Base-by-base conservation (phyloP, 106 monocot genomes). In the Hemerocallis citrina region DNA sequence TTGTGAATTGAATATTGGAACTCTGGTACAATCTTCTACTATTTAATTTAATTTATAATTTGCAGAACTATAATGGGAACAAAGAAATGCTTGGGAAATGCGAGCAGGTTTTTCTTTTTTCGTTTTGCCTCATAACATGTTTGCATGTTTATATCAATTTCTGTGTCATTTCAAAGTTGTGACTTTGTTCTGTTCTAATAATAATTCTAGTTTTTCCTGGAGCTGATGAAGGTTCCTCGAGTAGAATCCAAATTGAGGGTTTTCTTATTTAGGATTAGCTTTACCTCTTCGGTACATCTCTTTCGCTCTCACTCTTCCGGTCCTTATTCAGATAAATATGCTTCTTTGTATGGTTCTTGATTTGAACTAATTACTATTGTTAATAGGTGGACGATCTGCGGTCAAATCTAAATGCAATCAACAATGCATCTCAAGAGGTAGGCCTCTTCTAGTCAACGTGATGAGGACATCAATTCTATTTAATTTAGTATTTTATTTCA, bases 171-270 rank as follows among this genome's bases (percentile, higher is more conserved):
- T 37, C 9, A 7, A 49, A 14, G 25, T 64, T 43, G 15, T 56
- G 62, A 30, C 35, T 76, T 20, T 68, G 2, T 8, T 4, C 10
- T 49, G 21, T 34, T 34, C 48, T 32, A 42, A 23, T 46, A 27
- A 63, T 64, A 50, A 34, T 64, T 31, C 46, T 73, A 98, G 96
- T 98, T 98, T 61, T 98, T 98, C 64, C 75, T 91, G 50, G 96
- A 88, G 91, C 57, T 92, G 63, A 98, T 98, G 96, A 98, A 73
- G 67, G 91, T 92, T 15, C 96, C 96, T 59, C 81, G 91, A 59
- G 91, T 92, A 33, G 96, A 98, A 66, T 88, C 91, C 50, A 98
- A 98, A 50, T 70, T 92, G 43, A 87, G 86, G 34, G 96, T 98
- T 55, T 98, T 98, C 57, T 73, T 88, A 58, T 98, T 98, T 70